phyloP scores from a whole-genome alignment of 441 rosid species.

The Mallotus japonicus region DNA sequence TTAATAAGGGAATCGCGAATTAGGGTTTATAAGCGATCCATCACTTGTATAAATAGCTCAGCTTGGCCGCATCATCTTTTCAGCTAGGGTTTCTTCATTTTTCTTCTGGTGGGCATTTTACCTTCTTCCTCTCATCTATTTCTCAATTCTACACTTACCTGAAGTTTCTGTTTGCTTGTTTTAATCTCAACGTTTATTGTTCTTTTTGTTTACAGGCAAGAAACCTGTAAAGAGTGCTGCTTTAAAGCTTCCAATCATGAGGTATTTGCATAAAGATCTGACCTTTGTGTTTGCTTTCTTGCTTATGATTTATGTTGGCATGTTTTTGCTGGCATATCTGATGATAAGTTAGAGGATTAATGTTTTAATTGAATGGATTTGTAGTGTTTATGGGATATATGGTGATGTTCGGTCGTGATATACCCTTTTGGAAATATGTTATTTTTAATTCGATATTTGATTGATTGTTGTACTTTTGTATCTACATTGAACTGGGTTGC shows the following conservation, averaged over 20 bases:
- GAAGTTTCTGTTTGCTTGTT: background rate
- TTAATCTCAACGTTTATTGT: background rate
- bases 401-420: background rate
- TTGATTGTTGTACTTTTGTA: background rate
- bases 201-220: constrained; percentile 8
- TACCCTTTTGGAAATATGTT: no score
- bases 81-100: background rate
- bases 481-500: background rate
- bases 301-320: background rate
- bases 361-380: no score
- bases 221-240: background rate
- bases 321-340: no score
- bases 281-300: background rate
- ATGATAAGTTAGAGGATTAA: no score
- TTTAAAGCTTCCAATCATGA: constrained; percentile 20
- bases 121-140: background rate
- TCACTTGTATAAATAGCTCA: background rate
- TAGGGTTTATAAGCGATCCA: background rate
- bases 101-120: background rate
- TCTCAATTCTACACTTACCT: no score
- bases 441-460: no score
- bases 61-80: background rate
- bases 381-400: background rate
- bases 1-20: background rate
- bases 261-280: constrained; percentile 12